These are phyloP conservation scores for Ganoderma multipileum DNA, from an alignment of 1,284 basidiomycete species.

Conservation along the genomic window DNA sequence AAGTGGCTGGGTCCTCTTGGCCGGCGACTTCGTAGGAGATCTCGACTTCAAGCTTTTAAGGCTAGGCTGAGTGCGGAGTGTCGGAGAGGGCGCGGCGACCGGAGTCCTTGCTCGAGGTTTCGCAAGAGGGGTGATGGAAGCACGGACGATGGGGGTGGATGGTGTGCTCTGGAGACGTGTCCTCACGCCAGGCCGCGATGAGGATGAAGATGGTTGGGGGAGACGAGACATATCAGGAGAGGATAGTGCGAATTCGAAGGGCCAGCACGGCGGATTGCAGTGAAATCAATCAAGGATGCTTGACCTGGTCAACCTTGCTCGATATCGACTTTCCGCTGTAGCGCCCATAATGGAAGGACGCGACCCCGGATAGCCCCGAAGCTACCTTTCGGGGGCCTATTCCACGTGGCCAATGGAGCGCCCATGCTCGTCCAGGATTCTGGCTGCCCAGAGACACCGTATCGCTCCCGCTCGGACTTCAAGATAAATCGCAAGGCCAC, in stretches of 20 bases:
- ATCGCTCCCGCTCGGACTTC: slow-evolving; percentile 41
- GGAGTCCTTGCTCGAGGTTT: slow-evolving; percentile 29
- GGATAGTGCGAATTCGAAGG: slow-evolving; percentile 1
- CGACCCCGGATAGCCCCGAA: background rate
- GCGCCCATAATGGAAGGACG: background rate
- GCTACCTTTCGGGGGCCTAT: slow-evolving; percentile 20
- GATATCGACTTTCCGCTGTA: background rate
- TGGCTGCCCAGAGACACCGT: slow-evolving; percentile 25
- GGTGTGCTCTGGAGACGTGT: slow-evolving; percentile 38
- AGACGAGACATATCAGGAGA: slow-evolving; percentile 54
- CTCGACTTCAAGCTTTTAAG: slow-evolving; percentile 26
- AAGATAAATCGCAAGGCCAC: slow-evolving; percentile 42
- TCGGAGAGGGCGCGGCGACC: slow-evolving; percentile 22
- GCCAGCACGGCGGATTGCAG: background rate
- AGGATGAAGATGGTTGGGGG: slow-evolving; percentile 49
- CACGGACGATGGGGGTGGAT: slow-evolving; percentile 21
- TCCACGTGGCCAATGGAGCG: slow-evolving; percentile 25
- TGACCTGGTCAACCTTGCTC: background rate
- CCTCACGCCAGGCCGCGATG: slow-evolving; percentile 36
- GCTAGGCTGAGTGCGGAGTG: slow-evolving; percentile 31
- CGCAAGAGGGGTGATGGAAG: slow-evolving; percentile 26
- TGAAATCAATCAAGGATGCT: slow-evolving; percentile 3
- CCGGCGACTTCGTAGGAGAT: slow-evolving; percentile 30
- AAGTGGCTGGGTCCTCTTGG: slow-evolving; percentile 21
- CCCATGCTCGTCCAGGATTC: slow-evolving; percentile 28